These are phyloP conservation scores for Candida nemodendra DNA, from an alignment of 805 yeast species.

Conservation along the genomic window DNA sequence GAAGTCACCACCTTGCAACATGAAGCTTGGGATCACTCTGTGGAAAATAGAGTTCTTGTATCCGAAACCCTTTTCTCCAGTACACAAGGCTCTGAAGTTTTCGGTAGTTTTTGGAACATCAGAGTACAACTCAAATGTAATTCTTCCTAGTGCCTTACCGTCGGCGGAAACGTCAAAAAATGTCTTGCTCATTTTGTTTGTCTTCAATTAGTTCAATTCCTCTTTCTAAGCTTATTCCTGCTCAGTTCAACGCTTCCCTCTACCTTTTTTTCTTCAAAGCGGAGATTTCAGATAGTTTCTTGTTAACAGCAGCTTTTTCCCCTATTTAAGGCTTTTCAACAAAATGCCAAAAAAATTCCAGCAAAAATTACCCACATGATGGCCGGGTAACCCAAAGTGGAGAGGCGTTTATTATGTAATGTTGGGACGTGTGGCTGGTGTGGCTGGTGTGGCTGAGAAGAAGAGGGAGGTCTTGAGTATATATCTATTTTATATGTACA, in stretches of 20 bases:
- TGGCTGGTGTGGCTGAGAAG: too few species aligned
- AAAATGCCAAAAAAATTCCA: neutral
- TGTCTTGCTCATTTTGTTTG: conserved; percentile 28
- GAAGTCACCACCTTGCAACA: conserved; percentile 95
- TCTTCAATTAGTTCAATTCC: neutral
- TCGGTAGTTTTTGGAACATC: conserved; percentile 85
- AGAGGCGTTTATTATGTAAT: too few species aligned
- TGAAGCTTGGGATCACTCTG: conserved; percentile 94
- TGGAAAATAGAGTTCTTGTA: conserved; percentile 87
- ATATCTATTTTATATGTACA: too few species aligned
- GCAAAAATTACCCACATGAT: neutral
- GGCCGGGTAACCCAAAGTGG: neutral
- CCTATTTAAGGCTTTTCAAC: neutral
- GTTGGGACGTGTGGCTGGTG: too few species aligned
- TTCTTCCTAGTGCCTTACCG: conserved; percentile 46
- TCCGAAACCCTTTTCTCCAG: conserved; percentile 95
- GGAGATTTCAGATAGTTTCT: too few species aligned
- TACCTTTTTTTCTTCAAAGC: neutral
- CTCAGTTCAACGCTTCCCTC: too few species aligned
- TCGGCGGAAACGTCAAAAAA: conserved; percentile 43
- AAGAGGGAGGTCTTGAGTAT: too few species aligned
- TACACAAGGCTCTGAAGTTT: conserved; percentile 76
- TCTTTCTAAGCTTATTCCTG: conserved; percentile 7
- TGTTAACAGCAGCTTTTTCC: too few species aligned
- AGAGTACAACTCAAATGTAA: conserved; percentile 84